Evolutionary conservation across 768 basidiomycete genomes (phyloP), one percentile per base, ranked within the genome.

Genomic region (Ramaria sp.): DNA sequence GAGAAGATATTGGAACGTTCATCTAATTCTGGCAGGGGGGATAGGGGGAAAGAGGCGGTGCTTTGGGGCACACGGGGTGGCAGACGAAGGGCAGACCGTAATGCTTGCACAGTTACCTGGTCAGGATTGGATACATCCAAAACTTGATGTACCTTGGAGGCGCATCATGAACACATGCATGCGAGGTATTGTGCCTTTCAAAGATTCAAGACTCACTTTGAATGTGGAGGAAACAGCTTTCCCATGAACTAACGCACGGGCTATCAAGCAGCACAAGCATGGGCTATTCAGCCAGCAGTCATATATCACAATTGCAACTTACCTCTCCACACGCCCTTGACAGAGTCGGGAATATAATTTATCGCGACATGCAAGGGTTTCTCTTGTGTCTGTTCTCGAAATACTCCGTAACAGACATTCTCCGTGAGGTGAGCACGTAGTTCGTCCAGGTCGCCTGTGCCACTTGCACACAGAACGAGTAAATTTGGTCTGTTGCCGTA

Each of bases 251-350:
- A 34, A 22, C 13, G 55, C 55, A 30, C 55, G 55, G 19, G 55
- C 55, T 57, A 34, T 22, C 17, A 33, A 13, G 7, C 17, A 47
- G 31, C 19, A 57, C 24, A 34, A 47, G 31, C 27, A 34, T 38
- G 27, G 43, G 30, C 17, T 31, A 39, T 47, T 45, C 41, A 37
- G 17, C 53, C 31, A 27, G 22, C 12, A 7, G 24, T 17, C 3
- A 38, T 17, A 31, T 38, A 49, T 57, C 48, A 31, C 19, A n/a
- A 30, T n/a, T 30, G n/a, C 27, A 38, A 24, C 51, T 52, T 34
- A 57, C 55, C 55, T 57, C 55, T 46, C 27, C 47, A 50, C 5
- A 57, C 55, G 27, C 55, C 55, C 9, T 43, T 41, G 2, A 57
- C 55, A n/a, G 45, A 48, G 20, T 57, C 55, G 6, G 55, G 55